Evolutionary conservation across 768 basidiomycete genomes (phyloP).

Genomic region (Dictyophora rubrovolvata): DNA sequence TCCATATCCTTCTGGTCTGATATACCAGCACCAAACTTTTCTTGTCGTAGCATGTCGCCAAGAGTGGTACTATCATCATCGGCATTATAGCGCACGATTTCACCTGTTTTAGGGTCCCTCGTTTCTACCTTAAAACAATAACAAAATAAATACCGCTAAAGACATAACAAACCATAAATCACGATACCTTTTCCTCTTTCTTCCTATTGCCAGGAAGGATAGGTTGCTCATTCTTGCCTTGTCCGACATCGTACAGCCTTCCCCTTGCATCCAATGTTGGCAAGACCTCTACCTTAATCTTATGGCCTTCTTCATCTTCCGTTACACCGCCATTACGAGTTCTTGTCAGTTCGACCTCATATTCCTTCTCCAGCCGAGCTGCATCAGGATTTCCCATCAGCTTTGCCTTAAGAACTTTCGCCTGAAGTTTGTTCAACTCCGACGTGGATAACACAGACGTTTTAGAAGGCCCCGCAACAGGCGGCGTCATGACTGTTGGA

Average conservation of each 20-base stretch:
- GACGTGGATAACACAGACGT: constrained; percentile 55
- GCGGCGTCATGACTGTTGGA: constrained; percentile 83
- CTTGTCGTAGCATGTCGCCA: constrained; percentile 88
- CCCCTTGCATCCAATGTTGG: constrained; percentile 84
- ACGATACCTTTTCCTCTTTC: constrained; percentile 60
- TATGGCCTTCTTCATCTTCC: constrained; percentile 37
- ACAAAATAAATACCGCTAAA: constrained; percentile 5
- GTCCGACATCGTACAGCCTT: constrained; percentile 83
- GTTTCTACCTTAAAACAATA: constrained; percentile 80
- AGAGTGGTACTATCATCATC: constrained; percentile 84
- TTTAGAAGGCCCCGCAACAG: constrained; percentile 22
- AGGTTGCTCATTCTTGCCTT: constrained; percentile 47
- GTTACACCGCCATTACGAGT: constrained; percentile 33
- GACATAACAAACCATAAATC: too few relatives aligned
- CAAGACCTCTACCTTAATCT: constrained; percentile 57
- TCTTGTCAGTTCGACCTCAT: constrained; percentile 57
- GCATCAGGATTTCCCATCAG: constrained; percentile 76
- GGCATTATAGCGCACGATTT: constrained; percentile 78
- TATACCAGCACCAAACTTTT: constrained; percentile 80
- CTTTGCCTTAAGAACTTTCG: constrained; percentile 84
- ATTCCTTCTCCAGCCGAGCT: constrained; percentile 69
- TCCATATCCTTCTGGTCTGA: constrained; percentile 89
- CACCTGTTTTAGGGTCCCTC: constrained; percentile 82
- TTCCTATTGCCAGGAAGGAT: constrained; percentile 58
- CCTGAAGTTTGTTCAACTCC: constrained; percentile 86